These are phyloP conservation scores for Cystofilobasidium capitatum DNA, from an alignment of 768 basidiomycete genomes.

Conservation along the genomic window DNA sequence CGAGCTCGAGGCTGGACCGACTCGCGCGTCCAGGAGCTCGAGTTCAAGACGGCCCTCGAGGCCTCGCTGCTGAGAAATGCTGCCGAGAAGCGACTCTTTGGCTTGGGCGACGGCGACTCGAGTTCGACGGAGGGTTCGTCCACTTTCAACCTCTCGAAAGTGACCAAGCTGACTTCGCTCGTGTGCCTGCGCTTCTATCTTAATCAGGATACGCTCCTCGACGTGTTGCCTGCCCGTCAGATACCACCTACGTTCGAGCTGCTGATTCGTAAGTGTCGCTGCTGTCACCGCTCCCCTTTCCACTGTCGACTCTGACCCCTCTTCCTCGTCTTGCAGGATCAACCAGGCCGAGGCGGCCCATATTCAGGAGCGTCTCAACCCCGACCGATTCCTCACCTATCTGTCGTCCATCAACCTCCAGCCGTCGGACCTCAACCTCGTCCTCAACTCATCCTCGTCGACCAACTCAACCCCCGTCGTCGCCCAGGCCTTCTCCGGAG, in stretches of 20 bases:
- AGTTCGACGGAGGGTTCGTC: too few relatives aligned
- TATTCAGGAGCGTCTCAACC: constrained; percentile 17
- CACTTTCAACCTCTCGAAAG: too few relatives aligned
- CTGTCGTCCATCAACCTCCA: constrained; percentile 18
- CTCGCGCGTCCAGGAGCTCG: neutral
- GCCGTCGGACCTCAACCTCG: constrained; percentile 23
- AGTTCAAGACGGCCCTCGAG: neutral
- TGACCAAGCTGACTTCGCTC: too few relatives aligned
- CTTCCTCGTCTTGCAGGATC: constrained; percentile 3
- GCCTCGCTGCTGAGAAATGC: neutral
- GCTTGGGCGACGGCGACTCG: constrained; percentile 3
- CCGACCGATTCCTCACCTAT: constrained; percentile 22
- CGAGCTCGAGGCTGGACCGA: neutral
- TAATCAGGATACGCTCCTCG: neutral
- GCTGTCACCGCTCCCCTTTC: neutral
- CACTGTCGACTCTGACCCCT: too few relatives aligned
- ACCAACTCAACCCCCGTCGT: constrained; percentile 15
- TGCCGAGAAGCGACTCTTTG: constrained; percentile 8
- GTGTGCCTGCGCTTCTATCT: too few relatives aligned
- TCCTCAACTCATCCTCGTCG: constrained; percentile 16
- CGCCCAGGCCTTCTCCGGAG: constrained; percentile 19
- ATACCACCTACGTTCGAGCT: neutral
- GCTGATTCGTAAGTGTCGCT: constrained; percentile 1
- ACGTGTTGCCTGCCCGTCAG: neutral
- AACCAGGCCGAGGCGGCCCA: constrained; percentile 14